Base-by-base conservation (phyloP, 2,329 filamentous ascomycete species). In the Cordyceps militaris region DNA sequence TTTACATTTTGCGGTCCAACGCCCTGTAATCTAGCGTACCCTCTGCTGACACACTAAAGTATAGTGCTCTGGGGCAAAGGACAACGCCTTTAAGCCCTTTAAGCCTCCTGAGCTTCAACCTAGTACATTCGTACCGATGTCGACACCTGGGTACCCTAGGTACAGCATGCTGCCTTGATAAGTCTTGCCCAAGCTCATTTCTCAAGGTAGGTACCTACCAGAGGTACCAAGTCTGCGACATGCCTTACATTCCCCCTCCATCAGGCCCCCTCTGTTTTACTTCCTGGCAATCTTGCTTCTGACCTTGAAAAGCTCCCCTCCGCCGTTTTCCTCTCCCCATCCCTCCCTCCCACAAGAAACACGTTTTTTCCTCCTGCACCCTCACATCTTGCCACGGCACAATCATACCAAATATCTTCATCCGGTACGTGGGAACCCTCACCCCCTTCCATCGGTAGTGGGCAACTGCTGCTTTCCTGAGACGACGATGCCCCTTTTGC, bases 211-310 rank as follows among this genome's bases (percentile, higher is more conserved):
- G n/a, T 42, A 21, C 38, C 19, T 43, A 43, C 21, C 40, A 16
- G 9, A 43, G 40, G 40, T 43, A 43, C 21, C 40, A 10, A 38
- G 14, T 16, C 36, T n/a, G 36, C 30, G 21, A 49, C 47, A 49
- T 26, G 34, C 8, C n/a, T 42, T 50, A 28, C 51, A 55, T 36
- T 54, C 51, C 42, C 24, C 43, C 43, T 44, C 51, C 51, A 21
- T 50, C 47, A 42, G n/a, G 9, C 57, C 49, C 56, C 43, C 42
- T 52, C 48, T 40, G 54, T 50, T 56, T 48, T 46, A 38, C 48
- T 55, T 47, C 44, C 53, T 24, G 30, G 53, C 32, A 30, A 48
- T 49, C 42, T 55, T 32, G 53, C 53, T 56, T 56, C 53, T 56
- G 53, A 56, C 44, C 32, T 49, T 48, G 53, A 48, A 54, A 34